Evolutionary conservation across 805 yeast species (phyloP), one percentile per base, ranked within the genome.

Genomic region (Wickerhamiella allomyrinae): DNA sequence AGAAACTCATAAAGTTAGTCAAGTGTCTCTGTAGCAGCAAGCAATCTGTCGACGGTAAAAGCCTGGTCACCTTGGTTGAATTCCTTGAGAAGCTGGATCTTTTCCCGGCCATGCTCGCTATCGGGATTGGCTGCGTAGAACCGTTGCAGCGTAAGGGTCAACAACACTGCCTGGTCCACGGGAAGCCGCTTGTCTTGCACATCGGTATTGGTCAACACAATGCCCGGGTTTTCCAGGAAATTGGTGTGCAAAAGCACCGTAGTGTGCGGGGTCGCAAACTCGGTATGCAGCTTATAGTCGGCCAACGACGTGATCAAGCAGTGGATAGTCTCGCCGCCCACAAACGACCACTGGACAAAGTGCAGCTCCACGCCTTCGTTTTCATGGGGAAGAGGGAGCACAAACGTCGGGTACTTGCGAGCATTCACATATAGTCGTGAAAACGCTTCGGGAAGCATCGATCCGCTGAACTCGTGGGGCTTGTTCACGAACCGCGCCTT

Each of bases 201-300:
- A 27, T 69, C 70, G 1, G 96, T 95, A 50, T 86, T 86, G 93
- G 87, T 82, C 49, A 91, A 65, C 0, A 83, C 83, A 1, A 83
- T 44, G 0, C 68, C 76, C 47, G 82, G 78, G 13, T 69, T 68
- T 11, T 54, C 60, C 6, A 57, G 65, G 40, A 89, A 62, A 43
- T 91, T 95, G 35, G 78, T 74, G 63, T 89, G 96, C 67, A 89
- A 81, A 60, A 77, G 74, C 48, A 91, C 66, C 0, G 95, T 83
- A 0, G 96, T 85, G 60, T 91, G 97, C 1, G 98, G 97, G 57
- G 84, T 79, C 8, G 98, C 95, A 60, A 69, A 91, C 57, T 89
- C 96, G 43, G 74, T 75, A 56, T 89, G 95, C 22, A 86, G 69
- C 59, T 89, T 86, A 62, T 76, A 91, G 61, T 91, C 97, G 1